phyloP scores from a whole-genome alignment of 768 basidiomycete species.

The Nidularia pulvinata region DNA sequence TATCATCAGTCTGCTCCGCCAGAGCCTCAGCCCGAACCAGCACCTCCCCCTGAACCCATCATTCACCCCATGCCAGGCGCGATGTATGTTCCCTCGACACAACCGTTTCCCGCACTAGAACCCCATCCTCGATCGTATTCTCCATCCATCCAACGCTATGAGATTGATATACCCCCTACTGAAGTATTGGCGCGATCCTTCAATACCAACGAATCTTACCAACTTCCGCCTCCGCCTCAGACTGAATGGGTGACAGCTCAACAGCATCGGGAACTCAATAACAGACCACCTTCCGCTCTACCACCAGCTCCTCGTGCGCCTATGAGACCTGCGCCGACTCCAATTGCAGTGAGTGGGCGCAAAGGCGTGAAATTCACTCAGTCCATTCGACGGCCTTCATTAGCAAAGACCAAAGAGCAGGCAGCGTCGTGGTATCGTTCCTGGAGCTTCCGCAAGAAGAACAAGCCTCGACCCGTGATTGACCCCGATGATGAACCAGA shows the following conservation, averaged over 20 bases:
- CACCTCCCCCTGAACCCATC: neutral
- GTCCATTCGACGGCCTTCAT: constrained; percentile 14
- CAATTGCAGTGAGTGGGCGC: constrained; percentile 5
- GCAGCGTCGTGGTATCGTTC: constrained; percentile 40
- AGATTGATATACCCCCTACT: neutral
- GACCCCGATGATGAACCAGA: constrained; percentile 25
- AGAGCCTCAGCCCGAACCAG: constrained; percentile 2
- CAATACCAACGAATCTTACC: neutral
- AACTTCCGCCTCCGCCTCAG: neutral
- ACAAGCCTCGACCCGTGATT: constrained; percentile 25
- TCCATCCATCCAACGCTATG: neutral
- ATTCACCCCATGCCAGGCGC: constrained; percentile 1
- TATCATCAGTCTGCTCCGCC: constrained; percentile 2
- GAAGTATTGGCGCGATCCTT: neutral
- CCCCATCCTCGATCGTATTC: neutral
- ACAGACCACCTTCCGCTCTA: constrained; percentile 2
- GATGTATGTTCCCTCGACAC: neutral
- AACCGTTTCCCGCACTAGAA: neutral
- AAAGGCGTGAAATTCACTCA: constrained; percentile 18
- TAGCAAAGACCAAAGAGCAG: constrained; percentile 27
- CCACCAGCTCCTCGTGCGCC: neutral
- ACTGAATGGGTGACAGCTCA: constrained; percentile 34
- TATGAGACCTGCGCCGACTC: constrained; percentile 4
- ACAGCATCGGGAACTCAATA: constrained; percentile 22
- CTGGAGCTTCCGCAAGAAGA: constrained; percentile 30